Evolutionary conservation across 225 moss, liverwort and hornwort genomes (phyloP), one percentile per base, ranked within the genome.

Genomic region (Lunularia cruciata): DNA sequence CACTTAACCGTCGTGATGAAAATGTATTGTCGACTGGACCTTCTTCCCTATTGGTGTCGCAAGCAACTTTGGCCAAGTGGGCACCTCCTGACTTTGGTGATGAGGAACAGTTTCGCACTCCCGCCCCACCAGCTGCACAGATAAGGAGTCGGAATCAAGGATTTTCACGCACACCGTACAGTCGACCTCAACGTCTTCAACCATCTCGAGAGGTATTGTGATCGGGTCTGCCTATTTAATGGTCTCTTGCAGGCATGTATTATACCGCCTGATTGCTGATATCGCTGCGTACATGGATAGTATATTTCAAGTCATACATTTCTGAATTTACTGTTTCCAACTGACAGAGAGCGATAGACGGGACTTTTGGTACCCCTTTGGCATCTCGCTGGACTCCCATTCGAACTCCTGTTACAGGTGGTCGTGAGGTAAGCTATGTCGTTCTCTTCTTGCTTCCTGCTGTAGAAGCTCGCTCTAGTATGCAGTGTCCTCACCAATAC

Each of bases 21-120:
- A 75, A 77, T 72, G 77, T 72, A 49, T 54, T 85, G 62, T 83
- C 87, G 40, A 66, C 74, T 60, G 84, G 73, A 69, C 80, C 73
- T 31, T 65, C 82, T 37, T 31, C 72, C 39, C 48, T 73, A 38
- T 73, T 67, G 56, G 36, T 79, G 52, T 49, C 77, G 23, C 68
- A 71, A 27, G 60, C 72, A 59, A 15, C 75, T 77, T 47, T 79
- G 75, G 25, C 76, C 51, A 75, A 83, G 65, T 59, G 83, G 74
- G 51, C 49, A 64, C 62, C 78, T 76, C 65, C 88, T 77, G 71
- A 75, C 64, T 57, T 74, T 53, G 56, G 71, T 73, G 68, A 61
- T 28, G 89, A 85, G 63, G 89, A 95, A 49, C 82, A 77, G 68
- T 74, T 92, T 67, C 77, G 70, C 25, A 92, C 95, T 61, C 94